Conservation (phyloP, 1,284 basidiomycete species). For the Phylloboletellus chloephorus region DNA sequence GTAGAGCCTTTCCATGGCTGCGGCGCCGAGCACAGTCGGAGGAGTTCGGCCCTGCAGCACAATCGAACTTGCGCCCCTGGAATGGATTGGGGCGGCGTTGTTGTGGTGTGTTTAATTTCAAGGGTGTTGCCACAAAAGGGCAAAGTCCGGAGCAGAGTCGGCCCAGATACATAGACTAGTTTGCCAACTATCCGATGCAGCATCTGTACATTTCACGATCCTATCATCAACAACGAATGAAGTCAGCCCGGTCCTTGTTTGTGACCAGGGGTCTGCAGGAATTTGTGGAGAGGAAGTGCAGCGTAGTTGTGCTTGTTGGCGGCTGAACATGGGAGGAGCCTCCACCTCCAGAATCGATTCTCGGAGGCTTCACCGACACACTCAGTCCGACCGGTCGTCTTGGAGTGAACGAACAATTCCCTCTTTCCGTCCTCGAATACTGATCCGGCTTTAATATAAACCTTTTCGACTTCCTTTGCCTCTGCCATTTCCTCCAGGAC, state of each 20-base stretch:
- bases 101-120: constrained; percentile 27
- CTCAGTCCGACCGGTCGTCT: neutral
- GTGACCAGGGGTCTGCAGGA: too few relatives aligned
- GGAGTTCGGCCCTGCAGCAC: too few relatives aligned
- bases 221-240: too few relatives aligned
- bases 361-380: neutral
- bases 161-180: too few relatives aligned
- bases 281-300: too few relatives aligned
- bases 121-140: constrained; percentile 23
- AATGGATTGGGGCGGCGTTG: constrained; percentile 24
- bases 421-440: constrained; percentile 4
- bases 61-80: too few relatives aligned
- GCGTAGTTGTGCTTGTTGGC: too few relatives aligned
- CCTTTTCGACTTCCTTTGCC: constrained; percentile 6
- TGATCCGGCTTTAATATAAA: constrained; percentile 3
- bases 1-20: constrained; percentile 24
- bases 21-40: neutral
- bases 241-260: too few relatives aligned
- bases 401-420: constrained; percentile 1
- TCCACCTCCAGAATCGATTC: neutral
- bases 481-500: constrained; percentile 9
- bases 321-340: constrained; percentile 1
- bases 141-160: constrained; percentile 8
- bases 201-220: too few relatives aligned
- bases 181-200: too few relatives aligned